phyloP scores from a whole-genome alignment of 139 green algal genomes.

The Deuterostichococcus epilithicus region DNA sequence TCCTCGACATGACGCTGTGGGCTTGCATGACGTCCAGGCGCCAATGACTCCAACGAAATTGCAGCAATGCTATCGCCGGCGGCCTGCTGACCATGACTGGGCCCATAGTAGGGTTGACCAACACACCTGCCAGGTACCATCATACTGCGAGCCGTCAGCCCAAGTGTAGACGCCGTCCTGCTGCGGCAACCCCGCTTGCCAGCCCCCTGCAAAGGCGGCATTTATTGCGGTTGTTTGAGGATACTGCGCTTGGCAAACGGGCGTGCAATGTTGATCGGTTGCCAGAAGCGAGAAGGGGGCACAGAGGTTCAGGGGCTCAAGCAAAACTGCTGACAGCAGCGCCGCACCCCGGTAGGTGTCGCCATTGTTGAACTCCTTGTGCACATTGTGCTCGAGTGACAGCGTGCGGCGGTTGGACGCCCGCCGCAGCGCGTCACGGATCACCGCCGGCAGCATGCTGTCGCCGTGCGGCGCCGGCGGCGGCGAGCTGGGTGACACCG shows the following conservation, averaged over 20 bases:
- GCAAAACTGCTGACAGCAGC: slow-evolving; percentile 7
- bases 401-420: background rate
- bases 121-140: slow-evolving; percentile 66
- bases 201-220: background rate
- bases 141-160: slow-evolving; percentile 62
- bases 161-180: slow-evolving; percentile 73
- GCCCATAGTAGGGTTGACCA: background rate
- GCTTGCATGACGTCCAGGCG: background rate
- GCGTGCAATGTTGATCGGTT: slow-evolving; percentile 8
- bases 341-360: slow-evolving; percentile 39
- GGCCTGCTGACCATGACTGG: background rate
- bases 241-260: slow-evolving; percentile 3
- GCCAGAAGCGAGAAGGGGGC: background rate
- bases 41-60: background rate
- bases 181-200: slow-evolving; percentile 48
- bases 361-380: slow-evolving; percentile 27
- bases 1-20: background rate
- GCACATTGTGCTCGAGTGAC: background rate
- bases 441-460: background rate
- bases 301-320: slow-evolving; percentile 16
- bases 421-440: background rate
- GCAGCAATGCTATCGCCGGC: background rate
- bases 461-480: background rate
- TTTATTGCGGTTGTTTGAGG: background rate
- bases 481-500: no score